Conservation (phyloP, 2,329 filamentous ascomycete genomes). For the Claviceps lovelessii region DNA sequence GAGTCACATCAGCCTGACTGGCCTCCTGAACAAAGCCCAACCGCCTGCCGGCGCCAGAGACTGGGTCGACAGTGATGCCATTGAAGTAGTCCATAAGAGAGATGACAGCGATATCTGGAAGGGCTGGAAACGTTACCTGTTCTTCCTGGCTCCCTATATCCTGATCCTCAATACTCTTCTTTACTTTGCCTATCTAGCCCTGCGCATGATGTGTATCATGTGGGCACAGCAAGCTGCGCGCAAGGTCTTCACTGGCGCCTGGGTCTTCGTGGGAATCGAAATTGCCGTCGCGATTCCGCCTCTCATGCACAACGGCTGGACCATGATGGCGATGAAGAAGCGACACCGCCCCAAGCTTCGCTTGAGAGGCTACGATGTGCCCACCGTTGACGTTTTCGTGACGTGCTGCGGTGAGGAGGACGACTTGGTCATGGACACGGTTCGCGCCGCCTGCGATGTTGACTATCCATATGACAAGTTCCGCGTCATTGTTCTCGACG, state of each 20-base stretch:
- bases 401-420: conserved; percentile 44
- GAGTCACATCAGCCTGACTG: conserved; percentile 27
- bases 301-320: conserved; percentile 43
- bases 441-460: conserved; percentile 36
- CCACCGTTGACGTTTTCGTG: conserved; percentile 42
- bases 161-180: conserved; percentile 26
- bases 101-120: conserved; percentile 30
- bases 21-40: conserved; percentile 21
- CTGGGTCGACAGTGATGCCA: conserved; percentile 18
- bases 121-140: conserved; percentile 28
- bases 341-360: conserved; percentile 38
- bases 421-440: conserved; percentile 41
- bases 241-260: conserved; percentile 33
- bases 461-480: conserved; percentile 40
- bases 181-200: conserved; percentile 34
- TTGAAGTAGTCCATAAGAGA: conserved; percentile 27
- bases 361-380: conserved; percentile 31
- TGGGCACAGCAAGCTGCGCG: conserved; percentile 29
- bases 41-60: conserved; percentile 19
- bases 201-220: conserved; percentile 39
- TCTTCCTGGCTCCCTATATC: conserved; percentile 22
- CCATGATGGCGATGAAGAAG: conserved; percentile 41
- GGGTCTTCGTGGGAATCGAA: conserved; percentile 43
- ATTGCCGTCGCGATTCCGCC: conserved; percentile 37
- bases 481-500: conserved; percentile 41